These are phyloP conservation scores for Botrytis paeoniae DNA, from an alignment of 2,329 filamentous ascomycete species.

Conservation along the genomic window DNA sequence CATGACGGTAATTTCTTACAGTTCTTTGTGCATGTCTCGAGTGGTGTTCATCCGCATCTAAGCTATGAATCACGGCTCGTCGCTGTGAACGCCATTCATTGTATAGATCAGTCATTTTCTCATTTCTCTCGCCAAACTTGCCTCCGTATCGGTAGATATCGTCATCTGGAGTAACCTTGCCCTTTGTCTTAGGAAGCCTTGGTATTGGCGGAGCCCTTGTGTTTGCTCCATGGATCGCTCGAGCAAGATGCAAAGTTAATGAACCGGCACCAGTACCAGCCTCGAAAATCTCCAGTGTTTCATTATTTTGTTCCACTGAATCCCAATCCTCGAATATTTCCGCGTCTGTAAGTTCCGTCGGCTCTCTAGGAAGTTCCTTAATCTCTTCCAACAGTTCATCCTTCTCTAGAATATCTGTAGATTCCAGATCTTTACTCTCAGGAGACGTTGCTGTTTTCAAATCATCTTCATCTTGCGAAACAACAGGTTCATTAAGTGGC, in stretches of 20 bases:
- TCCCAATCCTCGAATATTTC: constrained; percentile 2
- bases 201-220: constrained; percentile 46
- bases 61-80: constrained; percentile 69
- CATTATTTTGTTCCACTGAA: constrained; percentile 6
- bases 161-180: neutral
- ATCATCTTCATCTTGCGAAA: neutral
- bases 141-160: neutral
- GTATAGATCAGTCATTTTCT: constrained; percentile 16
- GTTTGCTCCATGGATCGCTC: constrained; percentile 74
- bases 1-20: constrained; percentile 64
- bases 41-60: constrained; percentile 63
- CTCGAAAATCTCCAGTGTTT: constrained; percentile 71
- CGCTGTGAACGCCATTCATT: constrained; percentile 43
- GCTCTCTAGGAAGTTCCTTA: neutral
- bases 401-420: constrained; percentile 41
- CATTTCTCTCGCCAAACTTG: neutral
- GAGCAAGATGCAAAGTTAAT: constrained; percentile 70
- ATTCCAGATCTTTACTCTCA: neutral
- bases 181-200: neutral
- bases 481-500: neutral
- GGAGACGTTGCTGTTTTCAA: neutral
- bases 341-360: neutral
- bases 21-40: constrained; percentile 62
- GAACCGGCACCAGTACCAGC: constrained; percentile 83
- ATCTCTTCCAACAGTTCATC: constrained; percentile 35